These are phyloP conservation scores for Speleostelium caveatum DNA, from an alignment of 78 protist species.

Conservation along the genomic window DNA sequence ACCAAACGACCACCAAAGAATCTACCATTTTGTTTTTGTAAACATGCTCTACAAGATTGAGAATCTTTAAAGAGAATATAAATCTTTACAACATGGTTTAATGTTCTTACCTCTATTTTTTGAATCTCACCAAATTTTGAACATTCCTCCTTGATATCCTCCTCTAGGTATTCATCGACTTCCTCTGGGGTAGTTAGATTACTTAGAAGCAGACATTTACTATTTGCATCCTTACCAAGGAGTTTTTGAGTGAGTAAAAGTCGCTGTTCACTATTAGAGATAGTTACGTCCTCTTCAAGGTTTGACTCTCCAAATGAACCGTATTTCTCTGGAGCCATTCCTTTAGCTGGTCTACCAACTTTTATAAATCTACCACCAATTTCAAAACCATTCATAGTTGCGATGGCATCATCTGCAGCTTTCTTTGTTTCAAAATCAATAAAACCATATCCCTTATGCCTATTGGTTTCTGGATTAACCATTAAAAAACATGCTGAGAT, in stretches of 20 bases:
- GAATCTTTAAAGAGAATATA: conserved; percentile 55
- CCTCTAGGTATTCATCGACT: conserved; percentile 53
- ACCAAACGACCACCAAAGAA: conserved; percentile 48
- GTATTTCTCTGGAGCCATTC: not conserved
- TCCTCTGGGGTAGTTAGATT: conserved; percentile 35
- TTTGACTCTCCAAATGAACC: not conserved
- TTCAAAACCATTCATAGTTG: conserved; percentile 64
- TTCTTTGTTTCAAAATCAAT: conserved; percentile 60
- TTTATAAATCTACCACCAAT: conserved; percentile 42
- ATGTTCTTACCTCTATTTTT: conserved; percentile 16
- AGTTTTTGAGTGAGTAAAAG: conserved; percentile 40
- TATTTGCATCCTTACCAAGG: not conserved
- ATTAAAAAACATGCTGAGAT: conserved; percentile 47
- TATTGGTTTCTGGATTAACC: conserved; percentile 52
- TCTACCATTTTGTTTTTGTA: conserved; percentile 52
- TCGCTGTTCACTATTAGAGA: conserved; percentile 28
- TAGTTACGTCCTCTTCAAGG: conserved; percentile 18
- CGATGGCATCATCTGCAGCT: conserved; percentile 71
- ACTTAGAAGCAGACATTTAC: conserved; percentile 43
- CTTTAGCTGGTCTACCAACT: conserved; percentile 64
- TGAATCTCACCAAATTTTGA: conserved; percentile 57
- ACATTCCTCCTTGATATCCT: conserved; percentile 53
- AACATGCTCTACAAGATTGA: conserved; percentile 18
- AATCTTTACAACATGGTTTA: conserved; percentile 7
- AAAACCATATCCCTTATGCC: conserved; percentile 69